Conservation (phyloP, 768 basidiomycete species). For the Lactarius hengduanensis region DNA sequence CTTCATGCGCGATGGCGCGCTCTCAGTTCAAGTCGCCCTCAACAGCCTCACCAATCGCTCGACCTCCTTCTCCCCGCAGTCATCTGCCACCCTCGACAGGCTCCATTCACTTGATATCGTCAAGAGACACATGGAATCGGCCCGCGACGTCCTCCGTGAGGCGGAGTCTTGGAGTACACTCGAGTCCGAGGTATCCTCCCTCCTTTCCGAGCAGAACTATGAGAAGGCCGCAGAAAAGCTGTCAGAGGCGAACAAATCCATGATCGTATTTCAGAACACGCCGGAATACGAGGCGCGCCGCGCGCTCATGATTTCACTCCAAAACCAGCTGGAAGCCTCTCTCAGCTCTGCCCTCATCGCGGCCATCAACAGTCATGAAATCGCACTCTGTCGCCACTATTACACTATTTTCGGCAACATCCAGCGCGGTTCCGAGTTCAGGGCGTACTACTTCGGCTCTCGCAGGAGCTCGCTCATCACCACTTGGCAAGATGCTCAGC, state of each 20-base stretch:
- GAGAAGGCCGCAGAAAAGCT: slow-evolving; percentile 90
- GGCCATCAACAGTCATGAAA: slow-evolving; percentile 78
- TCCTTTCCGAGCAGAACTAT: slow-evolving; percentile 77
- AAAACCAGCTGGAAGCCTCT: slow-evolving; percentile 93
- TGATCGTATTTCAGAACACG: slow-evolving; percentile 92
- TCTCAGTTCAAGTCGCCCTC: slow-evolving; percentile 68
- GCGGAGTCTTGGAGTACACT: slow-evolving; percentile 97
- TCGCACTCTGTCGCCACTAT: slow-evolving; percentile 70
- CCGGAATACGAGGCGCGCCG: slow-evolving; percentile 87
- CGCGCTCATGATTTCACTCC: slow-evolving; percentile 83
- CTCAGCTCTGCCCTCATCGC: slow-evolving; percentile 88
- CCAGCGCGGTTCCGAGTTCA: slow-evolving; percentile 88
- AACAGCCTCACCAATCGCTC: slow-evolving; percentile 59
- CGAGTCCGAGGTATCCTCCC: slow-evolving; percentile 85
- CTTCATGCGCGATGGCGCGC: slow-evolving; percentile 92
- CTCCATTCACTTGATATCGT: slow-evolving; percentile 81
- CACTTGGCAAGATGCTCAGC: slow-evolving; percentile 61
- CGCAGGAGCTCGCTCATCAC: slow-evolving; percentile 62
- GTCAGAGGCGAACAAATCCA: slow-evolving; percentile 82
- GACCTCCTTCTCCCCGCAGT: slow-evolving; percentile 53
- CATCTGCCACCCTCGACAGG: slow-evolving; percentile 65
- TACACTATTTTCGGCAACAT: slow-evolving; percentile 88
- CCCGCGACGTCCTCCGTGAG: slow-evolving; percentile 86
- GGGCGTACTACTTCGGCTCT: slow-evolving; percentile 91
- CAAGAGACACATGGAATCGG: slow-evolving; percentile 83